A percentile compares a stretch with the other conserved stretches of the same genome.
Conservation (phyloP, 352 stramenopile species). For the Globisporangium middletonii region DNA sequence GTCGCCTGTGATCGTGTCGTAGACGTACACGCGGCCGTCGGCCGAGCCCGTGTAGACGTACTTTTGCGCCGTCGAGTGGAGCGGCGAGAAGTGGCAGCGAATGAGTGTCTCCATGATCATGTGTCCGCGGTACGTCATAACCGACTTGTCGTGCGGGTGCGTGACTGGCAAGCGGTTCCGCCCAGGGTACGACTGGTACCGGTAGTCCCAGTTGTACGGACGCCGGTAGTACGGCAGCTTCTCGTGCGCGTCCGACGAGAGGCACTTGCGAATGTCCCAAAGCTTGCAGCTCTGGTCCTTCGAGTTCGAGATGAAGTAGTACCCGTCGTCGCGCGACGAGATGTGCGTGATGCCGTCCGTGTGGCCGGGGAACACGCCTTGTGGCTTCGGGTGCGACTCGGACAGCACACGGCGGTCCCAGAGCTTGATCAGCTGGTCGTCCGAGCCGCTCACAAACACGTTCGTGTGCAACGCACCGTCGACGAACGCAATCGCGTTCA, state of each 20-base stretch:
- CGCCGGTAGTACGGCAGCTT: constrained; percentile 34
- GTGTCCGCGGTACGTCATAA: constrained; percentile 84
- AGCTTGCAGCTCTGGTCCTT: constrained; percentile 85
- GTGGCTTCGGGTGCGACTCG: constrained; percentile 60
- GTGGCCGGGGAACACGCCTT: constrained; percentile 78
- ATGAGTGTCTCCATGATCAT: constrained; percentile 80
- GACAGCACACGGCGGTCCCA: constrained; percentile 81
- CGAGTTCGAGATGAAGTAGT: constrained; percentile 86
- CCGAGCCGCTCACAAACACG: constrained; percentile 81
- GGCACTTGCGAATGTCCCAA: constrained; percentile 80
- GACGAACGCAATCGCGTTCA: constrained; percentile 84
- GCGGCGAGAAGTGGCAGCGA: constrained; percentile 80
- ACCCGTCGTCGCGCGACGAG: constrained; percentile 75
- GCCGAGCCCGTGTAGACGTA: constrained; percentile 84
- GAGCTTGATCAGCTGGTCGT: constrained; percentile 80
- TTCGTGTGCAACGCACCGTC: constrained; percentile 77
- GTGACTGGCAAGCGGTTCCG: constrained; percentile 40
- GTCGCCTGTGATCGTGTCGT: constrained; percentile 65
- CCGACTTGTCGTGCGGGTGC: constrained; percentile 65
- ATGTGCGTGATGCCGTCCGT: constrained; percentile 82
- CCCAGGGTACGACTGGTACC: constrained; percentile 73
- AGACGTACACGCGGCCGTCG: constrained; percentile 79
- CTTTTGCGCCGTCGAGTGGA: constrained; percentile 83
- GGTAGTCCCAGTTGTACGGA: constrained; percentile 77
- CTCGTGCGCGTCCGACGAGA: constrained; percentile 40